Evolutionary conservation across 176 grass and related monocot species (phyloP).

Genomic region (Metroxylon sagu): DNA sequence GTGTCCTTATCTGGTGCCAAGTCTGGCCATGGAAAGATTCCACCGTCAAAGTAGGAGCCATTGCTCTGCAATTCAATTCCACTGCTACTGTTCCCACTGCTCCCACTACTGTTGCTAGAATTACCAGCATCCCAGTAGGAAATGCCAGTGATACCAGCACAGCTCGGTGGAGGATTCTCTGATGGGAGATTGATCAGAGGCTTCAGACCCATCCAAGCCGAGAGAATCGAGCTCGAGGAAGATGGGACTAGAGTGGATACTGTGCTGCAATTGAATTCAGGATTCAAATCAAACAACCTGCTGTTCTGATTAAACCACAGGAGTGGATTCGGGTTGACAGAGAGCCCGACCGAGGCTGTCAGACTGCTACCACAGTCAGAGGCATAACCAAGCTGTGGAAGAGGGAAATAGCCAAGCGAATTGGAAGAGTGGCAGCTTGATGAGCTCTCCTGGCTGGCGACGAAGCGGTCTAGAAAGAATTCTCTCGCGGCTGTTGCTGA

Average conservation of each 20-base stretch:
- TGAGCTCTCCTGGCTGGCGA: slow-evolving; percentile 25
- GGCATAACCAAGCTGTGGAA: slow-evolving; percentile 40
- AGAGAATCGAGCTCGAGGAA: slow-evolving; percentile 40
- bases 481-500: slow-evolving; percentile 24
- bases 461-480: slow-evolving; percentile 31
- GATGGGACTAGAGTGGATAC: slow-evolving; percentile 32
- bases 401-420: slow-evolving; percentile 31
- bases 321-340: background rate
- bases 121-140: slow-evolving; percentile 50
- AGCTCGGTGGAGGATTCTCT: background rate
- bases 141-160: slow-evolving; percentile 20
- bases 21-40: slow-evolving; percentile 56
- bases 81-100: slow-evolving; percentile 40
- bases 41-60: slow-evolving; percentile 36
- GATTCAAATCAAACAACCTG: background rate
- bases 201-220: slow-evolving; percentile 35
- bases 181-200: slow-evolving; percentile 4
- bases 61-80: slow-evolving; percentile 50
- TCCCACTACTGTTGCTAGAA: slow-evolving; percentile 36
- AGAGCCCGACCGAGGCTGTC: slow-evolving; percentile 10
- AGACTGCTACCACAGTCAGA: slow-evolving; percentile 21
- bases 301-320: slow-evolving; percentile 47
- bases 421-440: slow-evolving; percentile 15
- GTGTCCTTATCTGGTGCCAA: slow-evolving; percentile 32
- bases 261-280: slow-evolving; percentile 29